These are phyloP conservation scores for Amaranthus tricolor DNA, from an alignment of 179 eudicot species.

Conservation along the genomic window DNA sequence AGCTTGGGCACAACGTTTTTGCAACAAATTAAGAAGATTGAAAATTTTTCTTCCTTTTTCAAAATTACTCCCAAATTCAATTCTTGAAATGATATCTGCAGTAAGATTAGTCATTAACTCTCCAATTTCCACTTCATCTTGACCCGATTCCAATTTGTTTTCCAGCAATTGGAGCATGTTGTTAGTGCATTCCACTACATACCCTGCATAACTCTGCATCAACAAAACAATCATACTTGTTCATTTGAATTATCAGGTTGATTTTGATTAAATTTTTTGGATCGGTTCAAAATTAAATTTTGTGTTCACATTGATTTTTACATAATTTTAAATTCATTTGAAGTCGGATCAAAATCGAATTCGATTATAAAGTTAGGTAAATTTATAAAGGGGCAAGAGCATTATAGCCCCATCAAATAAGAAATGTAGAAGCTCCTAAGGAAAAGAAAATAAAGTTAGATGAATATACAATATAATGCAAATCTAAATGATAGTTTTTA, in stretches of 20 bases:
- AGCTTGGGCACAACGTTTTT: slow-evolving; percentile 77
- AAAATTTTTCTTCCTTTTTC: slow-evolving; percentile 85
- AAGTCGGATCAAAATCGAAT: neutral
- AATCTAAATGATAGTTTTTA: too few relatives aligned
- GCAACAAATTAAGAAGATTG: slow-evolving; percentile 52
- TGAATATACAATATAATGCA: too few relatives aligned
- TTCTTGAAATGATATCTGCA: slow-evolving; percentile 76
- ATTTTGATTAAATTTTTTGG: too few relatives aligned
- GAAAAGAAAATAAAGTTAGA: too few relatives aligned
- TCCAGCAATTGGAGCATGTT: slow-evolving; percentile 48
- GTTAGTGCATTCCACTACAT: slow-evolving; percentile 76
- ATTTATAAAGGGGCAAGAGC: too few relatives aligned
- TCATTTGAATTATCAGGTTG: slow-evolving; percentile 1
- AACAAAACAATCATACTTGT: neutral
- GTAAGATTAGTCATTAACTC: slow-evolving; percentile 60
- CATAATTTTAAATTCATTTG: too few relatives aligned
- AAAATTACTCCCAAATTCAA: slow-evolving; percentile 68
- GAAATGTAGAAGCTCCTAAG: too few relatives aligned
- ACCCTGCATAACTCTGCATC: slow-evolving; percentile 68
- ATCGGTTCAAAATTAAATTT: too few relatives aligned
- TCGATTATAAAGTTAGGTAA: too few relatives aligned
- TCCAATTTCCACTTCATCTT: slow-evolving; percentile 74
- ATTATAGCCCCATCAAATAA: too few relatives aligned
- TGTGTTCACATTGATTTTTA: too few relatives aligned
- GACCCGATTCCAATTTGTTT: slow-evolving; percentile 28